Conservation (phyloP, 805 yeast genomes). For the Starmerella bacillaris region DNA sequence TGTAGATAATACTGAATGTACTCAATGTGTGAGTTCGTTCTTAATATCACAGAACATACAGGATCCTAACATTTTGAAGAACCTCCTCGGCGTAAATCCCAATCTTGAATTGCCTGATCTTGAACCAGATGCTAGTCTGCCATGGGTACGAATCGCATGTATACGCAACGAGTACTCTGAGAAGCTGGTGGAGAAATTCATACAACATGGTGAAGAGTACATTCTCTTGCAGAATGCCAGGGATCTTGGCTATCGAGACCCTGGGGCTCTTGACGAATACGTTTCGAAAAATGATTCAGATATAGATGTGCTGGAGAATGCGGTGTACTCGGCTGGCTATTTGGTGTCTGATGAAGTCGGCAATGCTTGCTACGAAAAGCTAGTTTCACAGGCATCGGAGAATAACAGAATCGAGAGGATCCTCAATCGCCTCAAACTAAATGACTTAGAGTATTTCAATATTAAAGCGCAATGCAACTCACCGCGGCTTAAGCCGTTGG, state of each 20-base stretch:
- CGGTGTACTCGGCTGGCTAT: conserved; percentile 6
- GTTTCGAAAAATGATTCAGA: not conserved
- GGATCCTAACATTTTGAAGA: too few species aligned
- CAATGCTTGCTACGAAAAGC: conserved; percentile 1
- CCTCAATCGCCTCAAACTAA: too few species aligned
- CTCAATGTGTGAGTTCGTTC: too few species aligned
- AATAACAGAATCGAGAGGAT: conserved; percentile 1
- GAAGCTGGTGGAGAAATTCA: not conserved
- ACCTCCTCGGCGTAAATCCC: too few species aligned
- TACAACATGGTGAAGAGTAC: not conserved
- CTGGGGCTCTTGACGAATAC: not conserved
- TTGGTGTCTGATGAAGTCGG: conserved; percentile 8
- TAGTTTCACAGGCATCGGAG: conserved; percentile 4
- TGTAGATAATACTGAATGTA: too few species aligned
- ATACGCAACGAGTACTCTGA: not conserved
- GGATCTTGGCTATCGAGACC: not conserved
- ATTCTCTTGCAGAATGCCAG: not conserved
- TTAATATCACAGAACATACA: too few species aligned
- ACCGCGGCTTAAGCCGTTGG: too few species aligned
- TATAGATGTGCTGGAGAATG: conserved; percentile 4
- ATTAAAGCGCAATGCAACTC: too few species aligned
- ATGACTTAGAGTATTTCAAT: too few species aligned
- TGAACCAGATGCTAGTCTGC: too few species aligned
- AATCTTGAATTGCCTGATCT: too few species aligned
- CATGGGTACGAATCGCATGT: not conserved